phyloP scores from a whole-genome alignment of 2,329 filamentous ascomycete genomes.

The Thyridium curvatum region DNA sequence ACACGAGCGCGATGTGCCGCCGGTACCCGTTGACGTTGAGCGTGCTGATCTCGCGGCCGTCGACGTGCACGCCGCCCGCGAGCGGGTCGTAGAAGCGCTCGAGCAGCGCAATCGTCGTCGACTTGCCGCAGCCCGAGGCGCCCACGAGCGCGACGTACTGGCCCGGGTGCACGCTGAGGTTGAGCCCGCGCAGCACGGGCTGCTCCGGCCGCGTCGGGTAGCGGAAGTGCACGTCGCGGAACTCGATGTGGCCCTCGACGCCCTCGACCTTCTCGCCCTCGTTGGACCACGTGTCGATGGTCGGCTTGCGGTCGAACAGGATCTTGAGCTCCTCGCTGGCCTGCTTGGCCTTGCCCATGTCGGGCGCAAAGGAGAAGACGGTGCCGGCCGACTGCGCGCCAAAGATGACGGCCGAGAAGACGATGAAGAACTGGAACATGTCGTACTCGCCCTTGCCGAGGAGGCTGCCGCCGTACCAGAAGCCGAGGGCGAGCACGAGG shows the following conservation, averaged over 20 bases:
- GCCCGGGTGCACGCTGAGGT: conserved; percentile 66
- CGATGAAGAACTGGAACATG: conserved; percentile 87
- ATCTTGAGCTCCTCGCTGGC: conserved; percentile 75
- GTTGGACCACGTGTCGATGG: conserved; percentile 74
- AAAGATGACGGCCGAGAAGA: conserved; percentile 83
- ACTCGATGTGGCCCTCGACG: conserved; percentile 76
- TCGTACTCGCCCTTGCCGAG: conserved; percentile 65
- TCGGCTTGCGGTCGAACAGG: conserved; percentile 75
- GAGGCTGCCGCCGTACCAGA: conserved; percentile 84
- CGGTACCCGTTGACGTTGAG: conserved; percentile 86
- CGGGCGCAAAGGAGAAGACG: conserved; percentile 83
- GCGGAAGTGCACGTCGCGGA: conserved; percentile 87
- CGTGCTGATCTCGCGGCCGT: conserved; percentile 73
- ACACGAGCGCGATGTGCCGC: conserved; percentile 76
- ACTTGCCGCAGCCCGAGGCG: conserved; percentile 92
- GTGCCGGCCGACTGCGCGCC: conserved; percentile 87
- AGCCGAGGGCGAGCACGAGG: conserved; percentile 77
- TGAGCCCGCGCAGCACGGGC: conserved; percentile 81
- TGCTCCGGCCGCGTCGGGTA: conserved; percentile 90
- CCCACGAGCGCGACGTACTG: conserved; percentile 88
- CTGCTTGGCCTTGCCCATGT: conserved; percentile 88
- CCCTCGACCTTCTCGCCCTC: conserved; percentile 57
- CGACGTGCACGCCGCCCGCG: conserved; percentile 71
- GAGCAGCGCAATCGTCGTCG: conserved; percentile 82
- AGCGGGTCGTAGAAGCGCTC: conserved; percentile 94